Percentiles rank a stretch among this genome's conserved stretches.
phyloP scores from a whole-genome alignment of 768 basidiomycete genomes.

The Pluteus cervinus region DNA sequence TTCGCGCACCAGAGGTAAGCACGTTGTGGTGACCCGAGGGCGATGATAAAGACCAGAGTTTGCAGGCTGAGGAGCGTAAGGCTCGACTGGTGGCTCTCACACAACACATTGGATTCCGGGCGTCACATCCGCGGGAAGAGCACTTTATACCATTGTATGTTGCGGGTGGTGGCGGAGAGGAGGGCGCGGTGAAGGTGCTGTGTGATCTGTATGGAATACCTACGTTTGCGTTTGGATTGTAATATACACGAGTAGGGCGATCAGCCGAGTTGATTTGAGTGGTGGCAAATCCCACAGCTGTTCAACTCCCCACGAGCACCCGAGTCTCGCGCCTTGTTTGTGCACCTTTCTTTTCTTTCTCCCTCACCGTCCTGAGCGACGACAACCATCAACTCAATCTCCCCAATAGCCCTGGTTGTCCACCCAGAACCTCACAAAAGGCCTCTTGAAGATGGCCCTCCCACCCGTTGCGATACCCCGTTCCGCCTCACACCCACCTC shows the following conservation, averaged over 20 bases:
- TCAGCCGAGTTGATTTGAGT: not conserved
- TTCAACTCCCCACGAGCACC: too few species aligned
- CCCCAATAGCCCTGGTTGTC: constrained; percentile 6
- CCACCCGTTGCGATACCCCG: too few species aligned
- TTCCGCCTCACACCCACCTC: constrained; percentile 18
- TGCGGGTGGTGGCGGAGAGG: constrained; percentile 67
- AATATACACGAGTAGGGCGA: constrained; percentile 4
- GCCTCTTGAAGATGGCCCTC: constrained; percentile 1
- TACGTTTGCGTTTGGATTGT: constrained; percentile 63
- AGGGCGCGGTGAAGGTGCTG: constrained; percentile 42
- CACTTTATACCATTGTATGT: constrained; percentile 80
- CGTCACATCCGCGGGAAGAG: constrained; percentile 71
- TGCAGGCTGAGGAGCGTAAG: constrained; percentile 46
- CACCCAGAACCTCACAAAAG: too few species aligned
- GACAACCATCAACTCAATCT: not conserved
- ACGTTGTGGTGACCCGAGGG: too few species aligned
- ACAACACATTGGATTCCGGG: constrained; percentile 55
- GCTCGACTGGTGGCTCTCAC: constrained; percentile 48
- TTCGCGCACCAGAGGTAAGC: constrained; percentile 44
- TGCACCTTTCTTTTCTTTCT: too few species aligned
- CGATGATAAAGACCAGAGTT: too few species aligned
- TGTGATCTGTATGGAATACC: constrained; percentile 50
- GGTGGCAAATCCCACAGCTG: constrained; percentile 4
- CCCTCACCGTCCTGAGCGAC: too few species aligned
- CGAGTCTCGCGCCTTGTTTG: too few species aligned